Evolutionary conservation across 768 basidiomycete species (phyloP).

Genomic region (Leccinum subgranulosum): DNA sequence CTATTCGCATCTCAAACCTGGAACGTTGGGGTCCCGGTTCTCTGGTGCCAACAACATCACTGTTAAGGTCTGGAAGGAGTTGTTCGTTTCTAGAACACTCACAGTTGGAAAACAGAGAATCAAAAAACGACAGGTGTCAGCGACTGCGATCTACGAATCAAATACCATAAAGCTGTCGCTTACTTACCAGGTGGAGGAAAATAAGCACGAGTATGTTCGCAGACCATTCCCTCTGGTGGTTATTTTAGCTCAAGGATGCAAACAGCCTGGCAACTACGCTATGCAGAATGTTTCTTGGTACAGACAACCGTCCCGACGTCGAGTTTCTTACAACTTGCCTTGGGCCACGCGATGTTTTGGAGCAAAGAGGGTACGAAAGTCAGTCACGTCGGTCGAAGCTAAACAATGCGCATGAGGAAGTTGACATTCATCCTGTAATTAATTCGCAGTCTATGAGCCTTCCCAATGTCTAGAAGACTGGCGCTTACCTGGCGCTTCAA

Average conservation of each 20-base stretch:
- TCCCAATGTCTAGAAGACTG: conserved; percentile 33
- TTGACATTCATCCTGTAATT: not conserved
- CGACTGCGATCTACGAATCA: no score
- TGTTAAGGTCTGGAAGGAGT: conserved; percentile 48
- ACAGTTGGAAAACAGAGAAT: no score
- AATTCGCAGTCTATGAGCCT: no score
- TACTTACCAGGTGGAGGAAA: no score
- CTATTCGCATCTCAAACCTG: conserved; percentile 58
- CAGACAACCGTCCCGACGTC: conserved; percentile 77
- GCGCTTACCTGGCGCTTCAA: no score
- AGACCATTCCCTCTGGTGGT: no score
- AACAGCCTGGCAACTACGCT: conserved; percentile 72
- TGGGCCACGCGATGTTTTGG: conserved; percentile 75
- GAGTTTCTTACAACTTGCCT: conserved; percentile 87
- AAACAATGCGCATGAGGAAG: not conserved
- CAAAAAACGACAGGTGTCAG: no score
- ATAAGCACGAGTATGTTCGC: not conserved
- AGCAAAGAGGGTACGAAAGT: conserved; percentile 82
- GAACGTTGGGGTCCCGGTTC: conserved; percentile 58
- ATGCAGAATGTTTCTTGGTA: conserved; percentile 4
- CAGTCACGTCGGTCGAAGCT: conserved; percentile 7
- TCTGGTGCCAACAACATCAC: conserved; percentile 48
- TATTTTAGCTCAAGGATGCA: not conserved
- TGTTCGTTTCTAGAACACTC: no score
- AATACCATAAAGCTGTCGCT: no score